Percentiles rank a stretch among this genome's conserved stretches.
Conservation (phyloP, 257 asterid genomes). For the Henckelia pumila region DNA sequence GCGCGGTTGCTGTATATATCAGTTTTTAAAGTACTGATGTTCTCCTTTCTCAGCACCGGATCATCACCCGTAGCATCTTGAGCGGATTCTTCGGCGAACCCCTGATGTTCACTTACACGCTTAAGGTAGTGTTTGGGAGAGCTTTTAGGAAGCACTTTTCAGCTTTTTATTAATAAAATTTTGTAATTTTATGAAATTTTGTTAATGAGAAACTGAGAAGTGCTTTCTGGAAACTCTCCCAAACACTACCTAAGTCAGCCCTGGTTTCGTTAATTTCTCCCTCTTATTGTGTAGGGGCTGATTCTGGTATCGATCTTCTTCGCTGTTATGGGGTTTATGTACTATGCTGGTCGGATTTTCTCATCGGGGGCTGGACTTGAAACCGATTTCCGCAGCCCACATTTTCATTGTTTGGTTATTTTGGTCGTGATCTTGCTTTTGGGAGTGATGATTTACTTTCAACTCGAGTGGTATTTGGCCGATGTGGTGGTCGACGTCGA, state of each 20-base stretch:
- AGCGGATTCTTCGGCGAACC: background rate
- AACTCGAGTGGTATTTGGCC: slow-evolving; percentile 44
- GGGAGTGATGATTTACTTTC: slow-evolving; percentile 31
- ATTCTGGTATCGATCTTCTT: slow-evolving; percentile 13
- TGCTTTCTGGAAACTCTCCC: too few relatives aligned
- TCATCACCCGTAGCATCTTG: too few relatives aligned
- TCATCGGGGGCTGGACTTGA: slow-evolving; percentile 42
- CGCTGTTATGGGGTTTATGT: slow-evolving; percentile 15
- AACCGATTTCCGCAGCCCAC: slow-evolving; percentile 27
- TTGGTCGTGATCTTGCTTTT: slow-evolving; percentile 1
- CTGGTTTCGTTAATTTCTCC: slow-evolving; percentile 9
- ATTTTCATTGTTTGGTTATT: slow-evolving; percentile 19
- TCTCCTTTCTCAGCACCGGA: too few relatives aligned
- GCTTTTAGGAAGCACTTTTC: too few relatives aligned
- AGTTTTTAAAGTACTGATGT: too few relatives aligned
- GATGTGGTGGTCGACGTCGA: slow-evolving; percentile 53
- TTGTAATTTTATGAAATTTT: too few relatives aligned
- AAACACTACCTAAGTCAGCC: background rate
- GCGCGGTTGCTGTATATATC: too few relatives aligned
- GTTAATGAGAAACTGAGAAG: too few relatives aligned
- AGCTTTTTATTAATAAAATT: too few relatives aligned
- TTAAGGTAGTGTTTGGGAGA: too few relatives aligned
- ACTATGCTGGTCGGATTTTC: background rate
- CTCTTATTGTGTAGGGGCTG: slow-evolving; percentile 8
- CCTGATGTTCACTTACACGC: background rate